These are phyloP conservation scores for Phaeosphaeriaceae sp. DNA, from an alignment of 2,329 filamentous ascomycete species.

Conservation along the genomic window DNA sequence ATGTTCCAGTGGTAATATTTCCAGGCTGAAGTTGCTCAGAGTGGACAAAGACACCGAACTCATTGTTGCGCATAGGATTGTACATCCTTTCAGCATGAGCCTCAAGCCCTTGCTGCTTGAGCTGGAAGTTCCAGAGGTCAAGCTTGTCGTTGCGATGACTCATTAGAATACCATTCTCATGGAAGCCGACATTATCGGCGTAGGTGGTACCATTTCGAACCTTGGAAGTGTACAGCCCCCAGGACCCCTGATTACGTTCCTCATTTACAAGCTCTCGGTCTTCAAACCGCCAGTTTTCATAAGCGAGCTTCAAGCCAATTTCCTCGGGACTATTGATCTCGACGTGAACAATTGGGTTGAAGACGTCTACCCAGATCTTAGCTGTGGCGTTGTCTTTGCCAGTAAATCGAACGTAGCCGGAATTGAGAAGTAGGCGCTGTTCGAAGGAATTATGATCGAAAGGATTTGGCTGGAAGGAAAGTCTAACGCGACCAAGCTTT, in stretches of 20 bases:
- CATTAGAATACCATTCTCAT: background rate
- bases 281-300: background rate
- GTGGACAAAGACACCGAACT: background rate
- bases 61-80: background rate
- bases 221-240: background rate
- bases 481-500: background rate
- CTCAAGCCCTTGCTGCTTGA: constrained; percentile 1
- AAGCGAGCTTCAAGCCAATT: background rate
- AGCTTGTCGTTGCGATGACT: background rate
- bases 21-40: background rate
- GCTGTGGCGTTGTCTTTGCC: background rate
- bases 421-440: background rate
- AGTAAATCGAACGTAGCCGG: background rate
- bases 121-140: background rate
- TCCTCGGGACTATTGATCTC: background rate
- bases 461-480: background rate
- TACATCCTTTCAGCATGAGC: background rate
- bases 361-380: constrained; percentile 1
- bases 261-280: background rate
- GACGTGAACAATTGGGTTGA: background rate
- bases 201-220: background rate
- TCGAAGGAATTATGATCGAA: background rate
- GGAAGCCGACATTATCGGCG: background rate
- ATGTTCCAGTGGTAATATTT: background rate
- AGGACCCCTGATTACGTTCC: background rate